Evolutionary conservation across 106 monocot species (phyloP).

Genomic region (Acorus gramineus): DNA sequence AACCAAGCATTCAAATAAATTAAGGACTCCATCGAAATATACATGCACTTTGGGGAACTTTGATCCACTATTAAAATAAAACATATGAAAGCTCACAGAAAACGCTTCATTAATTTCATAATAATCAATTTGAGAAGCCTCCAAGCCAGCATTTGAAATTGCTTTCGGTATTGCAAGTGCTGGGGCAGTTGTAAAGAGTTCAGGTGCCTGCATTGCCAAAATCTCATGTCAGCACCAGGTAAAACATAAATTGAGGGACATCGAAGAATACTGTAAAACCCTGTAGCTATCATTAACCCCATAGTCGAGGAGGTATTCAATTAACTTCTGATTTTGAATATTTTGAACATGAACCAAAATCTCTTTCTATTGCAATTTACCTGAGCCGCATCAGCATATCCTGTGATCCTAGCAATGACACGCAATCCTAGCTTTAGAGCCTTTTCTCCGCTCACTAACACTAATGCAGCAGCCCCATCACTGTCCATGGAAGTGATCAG

Average conservation of each 20-base stretch:
- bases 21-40: no score
- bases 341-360: no score
- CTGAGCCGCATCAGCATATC: constrained; percentile 95
- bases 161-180: constrained; percentile 94
- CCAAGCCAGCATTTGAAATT: constrained; percentile 75
- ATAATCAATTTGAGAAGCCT: constrained; percentile 82
- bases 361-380: constrained; percentile 15
- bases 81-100: constrained; percentile 40
- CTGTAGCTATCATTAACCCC: no score
- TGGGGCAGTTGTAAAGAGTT: constrained; percentile 86
- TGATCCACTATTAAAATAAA: background rate
- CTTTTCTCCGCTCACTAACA: constrained; percentile 85
- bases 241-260: background rate
- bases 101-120: constrained; percentile 99
- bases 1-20: constrained; percentile 7
- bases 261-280: background rate
- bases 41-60: no score
- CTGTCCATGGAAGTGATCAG: constrained; percentile 11
- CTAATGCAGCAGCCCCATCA: constrained; percentile 95
- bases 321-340: no score
- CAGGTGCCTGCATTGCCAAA: constrained; percentile 62
- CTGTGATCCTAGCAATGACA: constrained; percentile 79
- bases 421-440: constrained; percentile 72
- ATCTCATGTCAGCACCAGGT: background rate
- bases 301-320: no score